Conservation (phyloP, 257 asterid species). For the Euphrasia confusa region DNA sequence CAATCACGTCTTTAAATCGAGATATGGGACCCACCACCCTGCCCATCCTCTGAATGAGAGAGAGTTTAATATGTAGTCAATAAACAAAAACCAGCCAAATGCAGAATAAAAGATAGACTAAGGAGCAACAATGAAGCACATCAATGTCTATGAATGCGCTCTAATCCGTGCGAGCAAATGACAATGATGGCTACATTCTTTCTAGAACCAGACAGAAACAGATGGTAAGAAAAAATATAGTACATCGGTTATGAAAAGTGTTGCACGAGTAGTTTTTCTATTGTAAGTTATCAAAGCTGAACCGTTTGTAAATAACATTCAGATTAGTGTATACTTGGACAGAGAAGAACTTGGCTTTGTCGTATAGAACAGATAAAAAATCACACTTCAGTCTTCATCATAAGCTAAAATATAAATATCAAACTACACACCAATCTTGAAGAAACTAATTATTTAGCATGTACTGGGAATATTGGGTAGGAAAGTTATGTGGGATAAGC, state of each 20-base stretch:
- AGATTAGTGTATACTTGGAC: not conserved
- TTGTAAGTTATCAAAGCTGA: not conserved
- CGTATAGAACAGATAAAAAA: not conserved
- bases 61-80: constrained; percentile 4
- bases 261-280: not conserved
- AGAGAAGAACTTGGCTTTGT: not conserved
- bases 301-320: not conserved
- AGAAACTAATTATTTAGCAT: not conserved
- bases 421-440: not conserved
- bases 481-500: not conserved
- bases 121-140: not conserved
- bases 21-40: constrained; percentile 48
- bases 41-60: constrained; percentile 40
- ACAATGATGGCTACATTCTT: not conserved
- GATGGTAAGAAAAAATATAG: not conserved
- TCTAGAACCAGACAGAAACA: too few relatives aligned
- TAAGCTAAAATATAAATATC: not conserved
- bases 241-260: not conserved
- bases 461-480: not conserved
- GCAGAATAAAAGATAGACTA: not conserved
- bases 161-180: not conserved
- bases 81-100: constrained; percentile 13
- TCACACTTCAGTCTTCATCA: not conserved
- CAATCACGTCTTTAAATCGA: constrained; percentile 52
- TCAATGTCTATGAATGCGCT: too few relatives aligned